A percentile compares a stretch with the other conserved stretches of the same genome.
Conservation (phyloP, 495 filamentous ascomycete species). For the Amphirosellinia nigrospora region DNA sequence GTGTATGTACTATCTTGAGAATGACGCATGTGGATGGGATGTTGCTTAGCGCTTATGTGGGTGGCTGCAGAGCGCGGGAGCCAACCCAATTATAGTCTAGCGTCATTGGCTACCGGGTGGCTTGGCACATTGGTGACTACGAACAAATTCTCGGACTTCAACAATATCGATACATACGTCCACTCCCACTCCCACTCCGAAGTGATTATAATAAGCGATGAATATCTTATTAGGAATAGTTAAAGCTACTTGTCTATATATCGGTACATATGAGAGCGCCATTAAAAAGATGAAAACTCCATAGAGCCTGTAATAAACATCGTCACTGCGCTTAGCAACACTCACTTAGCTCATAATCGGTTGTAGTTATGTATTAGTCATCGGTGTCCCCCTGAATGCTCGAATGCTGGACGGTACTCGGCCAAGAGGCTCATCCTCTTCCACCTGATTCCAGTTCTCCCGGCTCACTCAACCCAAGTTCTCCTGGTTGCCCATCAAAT, state of each 20-base stretch:
- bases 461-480: neutral
- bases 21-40: neutral
- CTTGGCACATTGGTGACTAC: no score
- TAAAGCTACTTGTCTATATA: neutral
- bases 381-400: neutral
- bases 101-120: neutral
- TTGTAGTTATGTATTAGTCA: neutral
- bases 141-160: neutral
- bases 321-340: neutral
- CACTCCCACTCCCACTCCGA: neutral
- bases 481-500: neutral
- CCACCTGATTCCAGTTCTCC: neutral
- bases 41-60: neutral
- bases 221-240: neutral
- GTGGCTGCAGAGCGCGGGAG: neutral
- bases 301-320: neutral
- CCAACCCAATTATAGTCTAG: neutral
- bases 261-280: neutral
- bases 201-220: neutral
- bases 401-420: neutral
- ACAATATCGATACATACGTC: neutral
- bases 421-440: neutral
- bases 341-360: neutral
- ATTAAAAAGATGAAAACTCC: neutral
- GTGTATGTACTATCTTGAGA: neutral